Evolutionary conservation across 371 early-diverging fungal species (phyloP), one percentile per base, ranked within the genome.

Genomic region (Mortierella sp.): DNA sequence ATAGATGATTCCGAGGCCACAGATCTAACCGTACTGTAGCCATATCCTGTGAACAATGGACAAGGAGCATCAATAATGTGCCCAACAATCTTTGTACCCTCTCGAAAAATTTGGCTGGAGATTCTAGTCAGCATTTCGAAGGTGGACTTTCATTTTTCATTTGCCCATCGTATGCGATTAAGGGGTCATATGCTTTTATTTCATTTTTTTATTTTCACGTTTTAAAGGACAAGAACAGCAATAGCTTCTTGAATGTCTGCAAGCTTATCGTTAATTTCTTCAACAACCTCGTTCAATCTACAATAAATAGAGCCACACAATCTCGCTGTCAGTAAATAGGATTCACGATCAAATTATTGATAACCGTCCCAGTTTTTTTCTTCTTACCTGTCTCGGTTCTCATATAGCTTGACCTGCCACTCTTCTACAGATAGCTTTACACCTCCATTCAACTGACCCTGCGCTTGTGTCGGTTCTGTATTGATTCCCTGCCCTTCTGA

Each of bases 171-270:
- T n/a, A n/a, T n/a, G n/a, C n/a, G n/a, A n/a, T n/a, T n/a, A n/a
- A n/a, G n/a, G n/a, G n/a, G n/a, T n/a, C n/a, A n/a, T n/a, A n/a
- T n/a, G n/a, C n/a, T n/a, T n/a, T n/a, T n/a, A n/a, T n/a, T n/a
- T n/a, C n/a, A n/a, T 11, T 16, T 28, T 32, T 11, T 26, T 35
- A 18, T 57, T 39, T 39, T 43, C 14, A 20, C 1, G 5, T 22
- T 57, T 55, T 52, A 78, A 20, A 74, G 49, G 3, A 78, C 71
- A 62, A 78, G 58, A 35, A 78, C 54, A 2, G 79, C 79, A 43
- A 78, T 74, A 0, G 79, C 79, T 43, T 78, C 79, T 20, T 78
- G 74, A 30, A 78, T 78, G 26, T 78, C 79, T 1, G 79, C 79
- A 67, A 78, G 40, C 64, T 70, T 78, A 26, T 78, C 79, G 30